A percentile compares a stretch with the other conserved stretches of the same genome.
phyloP scores from a whole-genome alignment of 768 basidiomycete genomes.

The Agrocybe chaxingu region DNA sequence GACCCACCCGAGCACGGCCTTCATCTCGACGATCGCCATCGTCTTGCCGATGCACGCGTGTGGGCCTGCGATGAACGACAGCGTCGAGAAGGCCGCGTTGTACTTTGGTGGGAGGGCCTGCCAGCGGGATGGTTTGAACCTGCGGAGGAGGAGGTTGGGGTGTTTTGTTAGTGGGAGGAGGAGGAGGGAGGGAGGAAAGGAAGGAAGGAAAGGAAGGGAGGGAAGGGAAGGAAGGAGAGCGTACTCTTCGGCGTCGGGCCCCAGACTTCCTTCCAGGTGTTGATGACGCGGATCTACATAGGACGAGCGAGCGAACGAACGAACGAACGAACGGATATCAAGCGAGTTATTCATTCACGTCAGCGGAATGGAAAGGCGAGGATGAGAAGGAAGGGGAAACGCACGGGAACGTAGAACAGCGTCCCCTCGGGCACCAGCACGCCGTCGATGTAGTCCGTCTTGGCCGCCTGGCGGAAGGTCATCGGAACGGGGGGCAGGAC shows the following conservation, averaged over 20 bases:
- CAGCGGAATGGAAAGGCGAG: not conserved
- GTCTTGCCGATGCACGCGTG: constrained; percentile 47
- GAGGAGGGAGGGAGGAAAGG: too few species aligned
- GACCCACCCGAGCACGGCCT: constrained; percentile 38
- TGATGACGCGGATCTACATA: constrained; percentile 41
- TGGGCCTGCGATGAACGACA: constrained; percentile 43
- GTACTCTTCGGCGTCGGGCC: constrained; percentile 50
- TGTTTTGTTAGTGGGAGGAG: too few species aligned
- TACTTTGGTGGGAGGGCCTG: constrained; percentile 33
- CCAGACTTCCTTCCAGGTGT: constrained; percentile 48
- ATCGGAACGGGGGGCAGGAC: constrained; percentile 38
- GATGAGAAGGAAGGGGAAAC: constrained; percentile 1
- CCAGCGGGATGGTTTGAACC: constrained; percentile 48
- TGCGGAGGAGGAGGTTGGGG: constrained; percentile 5
- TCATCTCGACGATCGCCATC: constrained; percentile 48
- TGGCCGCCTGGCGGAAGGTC: constrained; percentile 34
- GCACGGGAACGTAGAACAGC: constrained; percentile 34
- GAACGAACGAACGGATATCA: not conserved
- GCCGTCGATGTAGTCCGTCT: constrained; percentile 38
- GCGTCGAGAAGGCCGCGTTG: constrained; percentile 31
- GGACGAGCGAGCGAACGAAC: not conserved
- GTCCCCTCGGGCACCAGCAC: constrained; percentile 41
- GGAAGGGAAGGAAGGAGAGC: constrained; percentile 1
- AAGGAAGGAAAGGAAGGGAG: too few species aligned
- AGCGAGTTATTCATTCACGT: not conserved